A percentile compares a stretch with the other conserved stretches of the same genome.
Conservation (phyloP, 306 rosid genomes). For the Vicia villosa region DNA sequence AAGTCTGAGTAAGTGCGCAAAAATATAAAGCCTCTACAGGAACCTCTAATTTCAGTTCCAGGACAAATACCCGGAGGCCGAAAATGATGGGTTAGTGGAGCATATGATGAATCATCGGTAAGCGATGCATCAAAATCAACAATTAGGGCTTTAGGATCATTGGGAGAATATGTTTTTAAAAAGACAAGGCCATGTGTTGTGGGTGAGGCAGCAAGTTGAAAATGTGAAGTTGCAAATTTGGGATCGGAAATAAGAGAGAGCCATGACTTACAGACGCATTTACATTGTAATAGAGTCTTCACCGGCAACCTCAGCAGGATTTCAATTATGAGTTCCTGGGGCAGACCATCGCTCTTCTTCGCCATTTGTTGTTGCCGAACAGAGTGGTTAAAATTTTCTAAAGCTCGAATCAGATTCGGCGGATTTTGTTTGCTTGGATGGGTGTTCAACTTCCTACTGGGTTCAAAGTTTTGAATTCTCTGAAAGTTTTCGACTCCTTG, state of each 20-base stretch:
- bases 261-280: neutral
- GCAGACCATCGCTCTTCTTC: neutral
- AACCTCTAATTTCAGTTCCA: neutral
- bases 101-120: neutral
- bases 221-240: neutral
- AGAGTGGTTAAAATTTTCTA: too few relatives aligned
- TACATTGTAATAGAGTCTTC: neutral
- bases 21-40: conserved; percentile 12
- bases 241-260: neutral
- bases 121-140: neutral
- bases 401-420: too few relatives aligned
- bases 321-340: neutral
- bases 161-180: neutral
- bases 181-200: neutral
- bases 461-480: too few relatives aligned
- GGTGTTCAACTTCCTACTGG: too few relatives aligned
- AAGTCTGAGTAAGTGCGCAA: neutral
- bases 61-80: neutral
- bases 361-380: too few relatives aligned
- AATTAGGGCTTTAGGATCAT: neutral
- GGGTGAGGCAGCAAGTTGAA: neutral
- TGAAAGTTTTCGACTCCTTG: too few relatives aligned
- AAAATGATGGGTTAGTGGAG: neutral
- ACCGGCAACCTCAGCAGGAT: neutral
- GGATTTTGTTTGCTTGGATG: too few relatives aligned